A percentile compares a stretch with the other conserved stretches of the same genome.
These are phyloP conservation scores for Zymoseptoria brevis DNA, from an alignment of 2,329 filamentous ascomycete genomes.

Conservation along the genomic window DNA sequence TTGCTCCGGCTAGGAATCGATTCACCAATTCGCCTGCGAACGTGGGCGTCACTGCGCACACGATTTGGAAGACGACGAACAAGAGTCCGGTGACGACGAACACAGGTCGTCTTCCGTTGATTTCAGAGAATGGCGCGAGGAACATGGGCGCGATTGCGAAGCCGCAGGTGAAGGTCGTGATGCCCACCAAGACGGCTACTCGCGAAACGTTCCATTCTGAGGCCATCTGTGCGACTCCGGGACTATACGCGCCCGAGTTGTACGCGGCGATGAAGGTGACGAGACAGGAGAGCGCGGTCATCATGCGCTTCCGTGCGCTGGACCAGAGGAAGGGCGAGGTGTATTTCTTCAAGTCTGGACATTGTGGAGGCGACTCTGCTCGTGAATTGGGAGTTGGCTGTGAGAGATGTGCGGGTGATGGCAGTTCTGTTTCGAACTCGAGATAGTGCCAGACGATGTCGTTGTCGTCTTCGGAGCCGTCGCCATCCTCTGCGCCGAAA, in stretches of 20 bases:
- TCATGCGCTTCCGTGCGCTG: slow-evolving; percentile 56
- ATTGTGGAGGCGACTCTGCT: slow-evolving; percentile 40
- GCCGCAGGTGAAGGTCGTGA: slow-evolving; percentile 73
- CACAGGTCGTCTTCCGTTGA: slow-evolving; percentile 77
- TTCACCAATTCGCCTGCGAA: slow-evolving; percentile 67
- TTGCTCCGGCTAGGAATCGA: slow-evolving; percentile 70
- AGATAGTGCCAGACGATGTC: slow-evolving; percentile 51
- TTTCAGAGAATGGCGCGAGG: slow-evolving; percentile 71
- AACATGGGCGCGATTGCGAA: slow-evolving; percentile 82
- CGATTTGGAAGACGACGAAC: slow-evolving; percentile 63
- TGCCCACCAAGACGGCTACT: slow-evolving; percentile 62
- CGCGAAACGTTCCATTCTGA: slow-evolving; percentile 56
- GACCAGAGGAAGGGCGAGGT: slow-evolving; percentile 68
- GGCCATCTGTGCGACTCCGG: slow-evolving; percentile 58
- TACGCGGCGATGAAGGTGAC: slow-evolving; percentile 74
- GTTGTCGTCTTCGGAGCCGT: not conserved
- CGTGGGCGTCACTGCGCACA: slow-evolving; percentile 62
- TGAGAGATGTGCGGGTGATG: slow-evolving; percentile 35
- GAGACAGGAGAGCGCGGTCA: slow-evolving; percentile 65
- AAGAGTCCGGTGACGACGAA: slow-evolving; percentile 67
- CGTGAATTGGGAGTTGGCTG: slow-evolving; percentile 17
- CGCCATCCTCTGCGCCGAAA: slow-evolving; percentile 1
- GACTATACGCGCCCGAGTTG: slow-evolving; percentile 70
- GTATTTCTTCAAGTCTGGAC: slow-evolving; percentile 60
- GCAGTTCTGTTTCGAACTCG: slow-evolving; percentile 53